phyloP scores from a whole-genome alignment of 2,329 filamentous ascomycete genomes.

The Sporothrix globosa region DNA sequence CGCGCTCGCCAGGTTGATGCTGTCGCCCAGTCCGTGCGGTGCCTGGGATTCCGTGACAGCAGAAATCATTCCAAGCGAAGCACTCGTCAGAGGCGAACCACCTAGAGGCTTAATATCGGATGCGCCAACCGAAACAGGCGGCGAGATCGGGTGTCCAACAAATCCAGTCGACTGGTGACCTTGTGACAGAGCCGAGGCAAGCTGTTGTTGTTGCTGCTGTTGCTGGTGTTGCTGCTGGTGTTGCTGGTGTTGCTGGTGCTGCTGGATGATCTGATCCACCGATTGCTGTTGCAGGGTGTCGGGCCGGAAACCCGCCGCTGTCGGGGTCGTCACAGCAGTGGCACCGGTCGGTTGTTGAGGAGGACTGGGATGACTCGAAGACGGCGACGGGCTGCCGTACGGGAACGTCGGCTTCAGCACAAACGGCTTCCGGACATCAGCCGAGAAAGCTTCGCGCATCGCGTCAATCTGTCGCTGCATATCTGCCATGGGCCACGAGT shows the following conservation, averaged over 20 bases:
- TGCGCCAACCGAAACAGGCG: constrained; percentile 74
- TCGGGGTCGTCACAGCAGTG: constrained; percentile 37
- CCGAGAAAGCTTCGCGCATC: constrained; percentile 87
- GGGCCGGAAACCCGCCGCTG: constrained; percentile 56
- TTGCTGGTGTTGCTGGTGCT: constrained; percentile 35
- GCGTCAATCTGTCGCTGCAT: constrained; percentile 89
- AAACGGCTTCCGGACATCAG: constrained; percentile 81
- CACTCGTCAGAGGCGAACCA: constrained; percentile 69
- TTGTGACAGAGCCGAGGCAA: constrained; percentile 57
- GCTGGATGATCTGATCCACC: constrained; percentile 52
- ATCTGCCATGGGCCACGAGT: constrained; percentile 84
- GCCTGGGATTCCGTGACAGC: constrained; percentile 59
- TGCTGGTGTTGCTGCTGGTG: constrained; percentile 34
- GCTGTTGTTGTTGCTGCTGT: constrained; percentile 44
- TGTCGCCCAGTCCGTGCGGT: constrained; percentile 49
- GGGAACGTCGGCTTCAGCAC: constrained; percentile 86
- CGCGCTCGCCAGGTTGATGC: constrained; percentile 65
- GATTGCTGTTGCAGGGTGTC: constrained; percentile 52
- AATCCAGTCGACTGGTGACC: constrained; percentile 49
- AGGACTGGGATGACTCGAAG: constrained; percentile 39
- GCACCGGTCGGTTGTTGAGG: constrained; percentile 25
- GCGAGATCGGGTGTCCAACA: constrained; percentile 68
- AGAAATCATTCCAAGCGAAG: constrained; percentile 72
- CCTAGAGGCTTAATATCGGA: constrained; percentile 73
- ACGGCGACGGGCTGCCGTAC: constrained; percentile 73